These are phyloP conservation scores for Cryphonectria radicalis DNA, from an alignment of 2,329 filamentous ascomycete genomes.

Conservation along the genomic window DNA sequence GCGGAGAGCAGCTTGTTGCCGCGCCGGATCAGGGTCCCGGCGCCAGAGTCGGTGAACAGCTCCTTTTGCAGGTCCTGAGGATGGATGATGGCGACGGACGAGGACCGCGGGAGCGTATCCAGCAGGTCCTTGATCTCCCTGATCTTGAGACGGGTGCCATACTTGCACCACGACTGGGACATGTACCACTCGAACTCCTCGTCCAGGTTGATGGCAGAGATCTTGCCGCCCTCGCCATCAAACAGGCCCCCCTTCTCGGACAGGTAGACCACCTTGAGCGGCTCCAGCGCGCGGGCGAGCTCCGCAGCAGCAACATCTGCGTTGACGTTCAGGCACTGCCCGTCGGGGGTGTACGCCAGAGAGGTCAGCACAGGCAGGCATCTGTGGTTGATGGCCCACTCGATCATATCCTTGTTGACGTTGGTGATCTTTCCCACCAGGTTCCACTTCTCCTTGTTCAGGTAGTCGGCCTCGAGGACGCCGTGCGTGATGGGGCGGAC, in stretches of 20 bases:
- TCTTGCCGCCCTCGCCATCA: slow-evolving; percentile 91
- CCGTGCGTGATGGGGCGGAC: slow-evolving; percentile 88
- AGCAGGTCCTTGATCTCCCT: slow-evolving; percentile 95
- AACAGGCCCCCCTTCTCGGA: slow-evolving; percentile 97
- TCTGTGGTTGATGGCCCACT: slow-evolving; percentile 86
- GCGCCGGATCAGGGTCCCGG: slow-evolving; percentile 87
- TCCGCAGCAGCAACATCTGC: slow-evolving; percentile 96
- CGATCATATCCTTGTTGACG: slow-evolving; percentile 88
- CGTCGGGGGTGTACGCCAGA: slow-evolving; percentile 91
- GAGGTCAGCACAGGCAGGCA: slow-evolving; percentile 94
- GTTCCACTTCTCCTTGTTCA: slow-evolving; percentile 96
- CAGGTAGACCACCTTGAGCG: slow-evolving; percentile 97
- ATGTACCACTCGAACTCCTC: slow-evolving; percentile 94
- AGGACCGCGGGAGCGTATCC: slow-evolving; percentile 84
- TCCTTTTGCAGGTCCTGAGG: slow-evolving; percentile 95
- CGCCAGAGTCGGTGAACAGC: slow-evolving; percentile 93
- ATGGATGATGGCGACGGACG: slow-evolving; percentile 96
- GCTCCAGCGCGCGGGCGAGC: slow-evolving; percentile 84
- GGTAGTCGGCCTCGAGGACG: slow-evolving; percentile 90
- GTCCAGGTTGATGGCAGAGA: slow-evolving; percentile 95
- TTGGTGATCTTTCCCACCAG: slow-evolving; percentile 93
- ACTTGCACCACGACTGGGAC: slow-evolving; percentile 92
- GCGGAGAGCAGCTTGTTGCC: slow-evolving; percentile 86
- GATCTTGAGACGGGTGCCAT: slow-evolving; percentile 95
- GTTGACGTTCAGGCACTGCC: slow-evolving; percentile 95